A percentile compares a stretch with the other conserved stretches of the same genome.
These are phyloP conservation scores for Plasmopara muralis DNA, from an alignment of 352 stramenopile species.

Conservation along the genomic window DNA sequence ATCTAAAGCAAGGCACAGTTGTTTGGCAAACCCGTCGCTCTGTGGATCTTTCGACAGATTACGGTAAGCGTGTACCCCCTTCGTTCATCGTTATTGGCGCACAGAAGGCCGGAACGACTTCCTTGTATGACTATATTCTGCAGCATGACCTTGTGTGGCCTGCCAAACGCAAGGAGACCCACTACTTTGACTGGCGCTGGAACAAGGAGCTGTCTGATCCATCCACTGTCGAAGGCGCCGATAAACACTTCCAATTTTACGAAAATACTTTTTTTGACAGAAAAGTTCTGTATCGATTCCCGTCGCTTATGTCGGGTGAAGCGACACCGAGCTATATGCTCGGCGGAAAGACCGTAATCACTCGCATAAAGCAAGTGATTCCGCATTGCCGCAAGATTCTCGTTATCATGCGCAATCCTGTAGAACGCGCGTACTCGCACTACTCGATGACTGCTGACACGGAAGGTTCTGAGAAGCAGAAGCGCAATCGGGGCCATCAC, in stretches of 20 bases:
- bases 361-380: constrained; percentile 69
- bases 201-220: constrained; percentile 59
- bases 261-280: constrained; percentile 78
- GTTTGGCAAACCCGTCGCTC: constrained; percentile 94
- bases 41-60: constrained; percentile 88
- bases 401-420: constrained; percentile 74
- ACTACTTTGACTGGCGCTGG: constrained; percentile 99
- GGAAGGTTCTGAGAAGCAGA: constrained; percentile 65
- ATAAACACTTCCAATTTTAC: constrained; percentile 66
- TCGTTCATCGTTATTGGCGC: constrained; percentile 95
- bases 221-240: constrained; percentile 44
- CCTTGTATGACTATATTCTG: constrained; percentile 96
- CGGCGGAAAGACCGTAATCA: constrained; percentile 62
- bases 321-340: constrained; percentile 90
- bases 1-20: constrained; percentile 83
- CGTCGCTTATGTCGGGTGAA: constrained; percentile 90
- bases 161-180: constrained; percentile 92
- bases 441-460: constrained; percentile 85
- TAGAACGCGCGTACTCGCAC: constrained; percentile 83
- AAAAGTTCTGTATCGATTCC: constrained; percentile 76
- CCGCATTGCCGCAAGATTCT: constrained; percentile 80
- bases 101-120: constrained; percentile 95
- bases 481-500: constrained; percentile 71
- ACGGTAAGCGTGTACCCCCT: constrained; percentile 67
- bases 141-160: constrained; percentile 93